A percentile compares a stretch with the other conserved stretches of the same genome.
Conservation (phyloP, 2,329 filamentous ascomycete species). For the Aspergillus hortae region DNA sequence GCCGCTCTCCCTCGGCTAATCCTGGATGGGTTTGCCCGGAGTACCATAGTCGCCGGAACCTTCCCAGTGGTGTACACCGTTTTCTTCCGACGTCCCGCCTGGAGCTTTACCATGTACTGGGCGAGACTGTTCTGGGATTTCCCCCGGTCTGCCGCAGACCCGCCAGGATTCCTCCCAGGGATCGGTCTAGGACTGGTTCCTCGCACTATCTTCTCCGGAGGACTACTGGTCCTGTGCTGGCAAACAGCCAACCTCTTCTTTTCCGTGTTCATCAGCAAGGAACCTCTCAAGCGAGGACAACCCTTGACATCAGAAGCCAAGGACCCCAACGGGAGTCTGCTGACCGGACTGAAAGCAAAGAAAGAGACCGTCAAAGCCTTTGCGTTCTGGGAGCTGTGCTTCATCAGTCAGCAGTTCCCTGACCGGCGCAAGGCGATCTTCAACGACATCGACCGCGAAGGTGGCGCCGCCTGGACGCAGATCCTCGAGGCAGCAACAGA, state of each 20-base stretch:
- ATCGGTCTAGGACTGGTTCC: conserved; percentile 55
- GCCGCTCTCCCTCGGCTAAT: conserved; percentile 28
- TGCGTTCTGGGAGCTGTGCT: conserved; percentile 84
- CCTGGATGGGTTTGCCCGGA: conserved; percentile 28
- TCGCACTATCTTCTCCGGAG: conserved; percentile 60
- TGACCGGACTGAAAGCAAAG: conserved; percentile 80
- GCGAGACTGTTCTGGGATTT: conserved; percentile 72
- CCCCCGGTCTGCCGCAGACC: conserved; percentile 63
- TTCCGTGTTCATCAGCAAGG: conserved; percentile 72
- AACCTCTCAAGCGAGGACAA: conserved; percentile 78
- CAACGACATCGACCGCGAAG: conserved; percentile 78
- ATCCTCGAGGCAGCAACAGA: conserved; percentile 67
- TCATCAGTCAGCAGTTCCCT: conserved; percentile 72
- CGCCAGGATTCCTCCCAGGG: conserved; percentile 54
- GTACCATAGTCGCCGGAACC: conserved; percentile 41
- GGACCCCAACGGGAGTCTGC: conserved; percentile 84
- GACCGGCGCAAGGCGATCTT: conserved; percentile 79
- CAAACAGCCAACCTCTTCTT: conserved; percentile 73
- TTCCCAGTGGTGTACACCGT: conserved; percentile 60
- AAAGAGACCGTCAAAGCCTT: conserved; percentile 75
- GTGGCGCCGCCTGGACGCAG: conserved; percentile 78
- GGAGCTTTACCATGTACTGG: conserved; percentile 67
- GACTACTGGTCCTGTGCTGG: conserved; percentile 70
- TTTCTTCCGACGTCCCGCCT: conserved; percentile 61
- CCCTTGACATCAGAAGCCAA: conserved; percentile 81